phyloP scores from a whole-genome alignment of 2,329 filamentous ascomycete species.

The Zymoseptoria brevis region DNA sequence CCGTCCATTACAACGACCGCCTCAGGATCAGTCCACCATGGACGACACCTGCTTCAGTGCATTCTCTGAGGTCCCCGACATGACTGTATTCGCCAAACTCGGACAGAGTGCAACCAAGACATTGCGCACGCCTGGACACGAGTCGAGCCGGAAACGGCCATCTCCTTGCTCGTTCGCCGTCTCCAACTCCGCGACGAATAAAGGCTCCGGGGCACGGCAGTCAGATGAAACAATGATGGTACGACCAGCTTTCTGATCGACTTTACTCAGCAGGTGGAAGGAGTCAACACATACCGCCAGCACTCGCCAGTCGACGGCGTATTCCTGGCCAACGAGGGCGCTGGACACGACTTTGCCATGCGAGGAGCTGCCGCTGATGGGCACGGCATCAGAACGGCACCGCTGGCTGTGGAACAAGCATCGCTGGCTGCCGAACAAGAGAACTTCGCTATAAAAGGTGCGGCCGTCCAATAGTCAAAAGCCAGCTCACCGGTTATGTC shows the following conservation, averaged over 20 bases:
- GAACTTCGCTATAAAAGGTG: too few relatives aligned
- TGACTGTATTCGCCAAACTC: conserved; percentile 73
- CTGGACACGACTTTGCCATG: too few relatives aligned
- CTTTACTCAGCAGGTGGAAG: conserved; percentile 70
- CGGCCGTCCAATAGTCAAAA: too few relatives aligned
- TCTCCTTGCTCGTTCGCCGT: conserved; percentile 37
- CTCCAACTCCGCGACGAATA: conserved; percentile 47
- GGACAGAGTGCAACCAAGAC: conserved; percentile 46
- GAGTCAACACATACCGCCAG: conserved; percentile 34
- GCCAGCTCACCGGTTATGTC: too few relatives aligned
- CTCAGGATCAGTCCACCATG: conserved; percentile 31
- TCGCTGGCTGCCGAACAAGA: too few relatives aligned
- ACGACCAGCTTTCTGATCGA: conserved; percentile 76
- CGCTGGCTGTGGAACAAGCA: too few relatives aligned
- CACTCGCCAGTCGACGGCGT: conserved; percentile 39
- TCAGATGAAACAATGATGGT: conserved; percentile 48
- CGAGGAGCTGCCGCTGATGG: too few relatives aligned
- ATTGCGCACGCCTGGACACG: conserved; percentile 19
- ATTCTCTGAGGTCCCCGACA: conserved; percentile 82
- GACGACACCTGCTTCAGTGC: conserved; percentile 74
- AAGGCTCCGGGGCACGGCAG: conserved; percentile 32
- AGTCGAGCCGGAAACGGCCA: conserved; percentile 39
- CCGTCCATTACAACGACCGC: not conserved
- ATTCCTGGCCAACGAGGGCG: too few relatives aligned
- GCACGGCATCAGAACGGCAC: too few relatives aligned